Conservation (phyloP, 2,329 filamentous ascomycete species). For the Chrysoporthe cubensis region DNA sequence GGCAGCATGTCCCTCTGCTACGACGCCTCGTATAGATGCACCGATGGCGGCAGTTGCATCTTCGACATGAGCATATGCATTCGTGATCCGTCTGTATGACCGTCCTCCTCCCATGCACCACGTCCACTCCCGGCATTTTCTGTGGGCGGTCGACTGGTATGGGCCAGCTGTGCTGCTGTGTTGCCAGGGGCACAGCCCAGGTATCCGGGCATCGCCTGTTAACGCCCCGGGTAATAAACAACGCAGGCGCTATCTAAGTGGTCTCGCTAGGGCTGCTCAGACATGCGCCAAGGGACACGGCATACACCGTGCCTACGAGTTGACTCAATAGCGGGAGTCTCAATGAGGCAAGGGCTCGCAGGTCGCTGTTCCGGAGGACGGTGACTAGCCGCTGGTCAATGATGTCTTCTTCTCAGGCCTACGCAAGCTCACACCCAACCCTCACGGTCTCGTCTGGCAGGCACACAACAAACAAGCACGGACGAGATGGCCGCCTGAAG, state of each 20-base stretch:
- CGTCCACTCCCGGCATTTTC: background rate
- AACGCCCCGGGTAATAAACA: slow-evolving; percentile 12
- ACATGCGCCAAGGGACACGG: slow-evolving; percentile 6
- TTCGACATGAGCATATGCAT: background rate
- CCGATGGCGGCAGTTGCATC: background rate
- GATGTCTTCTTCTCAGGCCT: background rate
- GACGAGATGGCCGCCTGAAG: background rate
- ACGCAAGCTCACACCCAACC: background rate
- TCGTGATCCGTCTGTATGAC: background rate
- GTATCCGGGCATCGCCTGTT: slow-evolving; percentile 9
- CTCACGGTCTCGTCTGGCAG: background rate
- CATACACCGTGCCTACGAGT: background rate
- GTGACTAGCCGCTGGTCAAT: background rate
- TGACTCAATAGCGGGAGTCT: background rate
- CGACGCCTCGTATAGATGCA: background rate
- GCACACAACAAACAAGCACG: slow-evolving; percentile 1
- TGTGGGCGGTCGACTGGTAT: background rate
- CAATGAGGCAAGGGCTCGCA: slow-evolving; percentile 5
- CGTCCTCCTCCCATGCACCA: background rate
- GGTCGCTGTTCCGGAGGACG: background rate
- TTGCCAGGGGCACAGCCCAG: background rate
- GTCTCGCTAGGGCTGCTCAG: slow-evolving; percentile 6
- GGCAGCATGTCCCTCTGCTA: background rate
- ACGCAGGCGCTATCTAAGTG: slow-evolving; percentile 16
- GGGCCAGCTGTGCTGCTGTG: background rate